Conservation (phyloP, 192 early-diverging fungal genomes). For the Coemansia sp. region DNA sequence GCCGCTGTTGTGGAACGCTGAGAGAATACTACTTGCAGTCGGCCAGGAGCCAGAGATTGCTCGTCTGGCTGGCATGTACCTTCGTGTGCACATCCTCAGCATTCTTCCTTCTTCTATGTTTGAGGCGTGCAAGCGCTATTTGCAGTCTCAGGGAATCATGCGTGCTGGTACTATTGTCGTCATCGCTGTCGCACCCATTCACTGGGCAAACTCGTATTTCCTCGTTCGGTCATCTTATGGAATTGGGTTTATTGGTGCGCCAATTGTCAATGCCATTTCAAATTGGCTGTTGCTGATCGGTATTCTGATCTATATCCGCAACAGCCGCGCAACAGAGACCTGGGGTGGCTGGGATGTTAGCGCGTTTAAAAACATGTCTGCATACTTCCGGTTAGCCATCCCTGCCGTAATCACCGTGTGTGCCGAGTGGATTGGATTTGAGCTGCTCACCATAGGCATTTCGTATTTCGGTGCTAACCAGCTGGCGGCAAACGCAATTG, state of each 20-base stretch:
- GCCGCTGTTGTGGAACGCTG: slow-evolving; percentile 64
- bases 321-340: slow-evolving; percentile 56
- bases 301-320: slow-evolving; percentile 56
- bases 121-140: slow-evolving; percentile 71
- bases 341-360: slow-evolving; percentile 77
- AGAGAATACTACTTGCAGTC: slow-evolving; percentile 59
- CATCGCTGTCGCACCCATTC: no score
- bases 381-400: slow-evolving; percentile 61
- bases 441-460: slow-evolving; percentile 60
- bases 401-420: no score
- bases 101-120: slow-evolving; percentile 66
- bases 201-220: no score
- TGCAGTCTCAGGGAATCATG: slow-evolving; percentile 80
- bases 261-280: slow-evolving; percentile 63
- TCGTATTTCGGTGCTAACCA: slow-evolving; percentile 64
- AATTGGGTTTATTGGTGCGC: slow-evolving; percentile 73
- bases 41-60: no score
- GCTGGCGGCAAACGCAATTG: slow-evolving; percentile 71
- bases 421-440: slow-evolving; percentile 81
- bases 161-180: slow-evolving; percentile 66
- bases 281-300: slow-evolving; percentile 63
- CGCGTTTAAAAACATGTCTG: slow-evolving; percentile 55
- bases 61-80: slow-evolving; percentile 49
- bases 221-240: no score
- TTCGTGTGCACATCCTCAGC: slow-evolving; percentile 59